phyloP scores from a whole-genome alignment of 495 filamentous ascomycete genomes.

The Tuber calosporum region DNA sequence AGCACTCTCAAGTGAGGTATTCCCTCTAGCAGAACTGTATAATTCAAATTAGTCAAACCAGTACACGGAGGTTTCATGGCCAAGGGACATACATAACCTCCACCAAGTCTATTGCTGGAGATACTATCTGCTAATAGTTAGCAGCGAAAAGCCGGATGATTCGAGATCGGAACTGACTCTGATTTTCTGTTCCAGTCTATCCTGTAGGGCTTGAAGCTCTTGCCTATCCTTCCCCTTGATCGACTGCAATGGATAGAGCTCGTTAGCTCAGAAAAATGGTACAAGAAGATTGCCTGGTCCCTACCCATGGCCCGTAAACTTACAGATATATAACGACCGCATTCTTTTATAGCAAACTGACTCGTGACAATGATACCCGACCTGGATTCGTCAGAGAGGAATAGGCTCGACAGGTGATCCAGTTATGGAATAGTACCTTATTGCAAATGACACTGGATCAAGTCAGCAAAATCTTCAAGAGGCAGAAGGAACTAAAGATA shows the following conservation, averaged over 20 bases:
- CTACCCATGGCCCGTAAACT: slow-evolving; percentile 13
- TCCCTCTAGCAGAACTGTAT: slow-evolving; percentile 76
- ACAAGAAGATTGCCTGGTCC: slow-evolving; percentile 20
- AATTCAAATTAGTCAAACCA: slow-evolving; percentile 17
- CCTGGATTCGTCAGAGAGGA: slow-evolving; percentile 43
- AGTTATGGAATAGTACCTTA: not conserved
- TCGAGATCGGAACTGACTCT: slow-evolving; percentile 49
- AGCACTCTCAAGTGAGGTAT: slow-evolving; percentile 85
- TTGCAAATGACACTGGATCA: not conserved
- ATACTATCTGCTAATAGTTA: slow-evolving; percentile 60
- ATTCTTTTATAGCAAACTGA: slow-evolving; percentile 74
- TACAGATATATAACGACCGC: slow-evolving; percentile 71
- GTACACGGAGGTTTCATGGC: not conserved
- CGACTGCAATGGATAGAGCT: slow-evolving; percentile 46
- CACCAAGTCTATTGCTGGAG: slow-evolving; percentile 87
- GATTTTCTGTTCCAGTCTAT: slow-evolving; percentile 74
- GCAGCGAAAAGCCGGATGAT: not conserved
- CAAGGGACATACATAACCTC: slow-evolving; percentile 65
- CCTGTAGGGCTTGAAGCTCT: slow-evolving; percentile 64
- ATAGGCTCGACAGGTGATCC: not conserved
- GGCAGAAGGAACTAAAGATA: not conserved
- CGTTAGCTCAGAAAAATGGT: not conserved
- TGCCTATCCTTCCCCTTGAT: slow-evolving; percentile 62
- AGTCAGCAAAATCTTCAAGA: not conserved
- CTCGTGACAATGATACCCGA: slow-evolving; percentile 87